phyloP scores from a whole-genome alignment of 1,284 basidiomycete species.

The Ustilago tritici region DNA sequence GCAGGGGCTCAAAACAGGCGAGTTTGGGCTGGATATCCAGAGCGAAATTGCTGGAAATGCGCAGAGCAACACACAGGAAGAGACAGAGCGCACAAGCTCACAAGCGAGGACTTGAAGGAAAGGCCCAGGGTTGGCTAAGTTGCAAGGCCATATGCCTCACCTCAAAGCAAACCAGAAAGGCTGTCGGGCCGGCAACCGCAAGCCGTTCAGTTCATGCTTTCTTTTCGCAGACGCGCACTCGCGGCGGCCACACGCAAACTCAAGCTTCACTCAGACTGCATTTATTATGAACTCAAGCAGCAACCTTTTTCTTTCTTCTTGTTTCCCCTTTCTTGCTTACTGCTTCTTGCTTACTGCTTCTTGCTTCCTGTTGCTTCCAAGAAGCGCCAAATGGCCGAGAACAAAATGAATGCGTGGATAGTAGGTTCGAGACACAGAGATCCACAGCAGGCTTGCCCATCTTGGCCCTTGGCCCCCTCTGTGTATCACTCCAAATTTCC shows the following conservation, averaged over 20 bases:
- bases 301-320: neutral
- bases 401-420: neutral
- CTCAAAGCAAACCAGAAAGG: neutral
- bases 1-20: constrained; percentile 16
- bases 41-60: constrained; percentile 31
- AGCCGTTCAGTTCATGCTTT: constrained; percentile 17
- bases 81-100: constrained; percentile 1
- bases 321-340: neutral
- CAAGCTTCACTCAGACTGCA: constrained; percentile 4
- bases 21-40: constrained; percentile 5
- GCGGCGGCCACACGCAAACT: constrained; percentile 2
- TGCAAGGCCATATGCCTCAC: neutral
- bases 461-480: constrained; percentile 1
- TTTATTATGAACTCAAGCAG: neutral
- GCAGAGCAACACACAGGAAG: neutral
- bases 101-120: constrained; percentile 21
- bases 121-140: constrained; percentile 18
- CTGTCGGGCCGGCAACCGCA: constrained; percentile 22
- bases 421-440: neutral
- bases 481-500: neutral
- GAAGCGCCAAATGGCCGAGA: neutral
- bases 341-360: neutral
- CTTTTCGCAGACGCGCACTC: neutral
- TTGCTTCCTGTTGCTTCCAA: constrained; percentile 3
- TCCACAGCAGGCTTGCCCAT: constrained; percentile 11